Evolutionary conservation across 1,139 yeast genomes (phyloP).

Genomic region (Sugiyamaella paludigena): DNA sequence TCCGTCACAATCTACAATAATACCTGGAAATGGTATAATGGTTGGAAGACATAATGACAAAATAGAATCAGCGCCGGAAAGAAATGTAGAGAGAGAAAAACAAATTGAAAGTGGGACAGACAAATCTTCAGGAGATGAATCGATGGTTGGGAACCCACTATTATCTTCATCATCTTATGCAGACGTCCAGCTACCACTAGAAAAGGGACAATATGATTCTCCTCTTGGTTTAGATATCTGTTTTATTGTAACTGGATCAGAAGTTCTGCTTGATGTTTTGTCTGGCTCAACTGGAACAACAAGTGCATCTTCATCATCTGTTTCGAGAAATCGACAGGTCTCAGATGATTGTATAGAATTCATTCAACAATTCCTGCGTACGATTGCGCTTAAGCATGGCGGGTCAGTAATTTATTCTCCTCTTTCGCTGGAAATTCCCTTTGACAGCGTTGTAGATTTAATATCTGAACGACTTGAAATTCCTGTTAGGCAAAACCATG

Average conservation of each 20-base stretch:
- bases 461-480: constrained; percentile 30
- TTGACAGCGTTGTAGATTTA: constrained; percentile 21
- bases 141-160: not conserved
- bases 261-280: constrained; percentile 14
- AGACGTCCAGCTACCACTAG: constrained; percentile 33
- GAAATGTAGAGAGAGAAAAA: too few relatives aligned
- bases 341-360: constrained; percentile 40
- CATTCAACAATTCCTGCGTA: constrained; percentile 55
- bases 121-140: constrained; percentile 3
- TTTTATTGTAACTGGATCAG: constrained; percentile 31
- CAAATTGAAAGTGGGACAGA: too few relatives aligned
- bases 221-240: constrained; percentile 37
- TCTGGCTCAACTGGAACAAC: too few relatives aligned
- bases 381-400: constrained; percentile 47
- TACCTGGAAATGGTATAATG: too few relatives aligned
- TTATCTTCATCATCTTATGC: constrained; percentile 6
- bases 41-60: too few relatives aligned
- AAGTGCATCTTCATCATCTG: constrained; percentile 4
- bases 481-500: constrained; percentile 19
- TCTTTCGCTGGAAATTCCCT: constrained; percentile 15
- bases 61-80: not conserved
- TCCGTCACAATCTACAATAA: constrained; percentile 5
- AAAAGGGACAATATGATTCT: constrained; percentile 34
- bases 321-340: constrained; percentile 2
- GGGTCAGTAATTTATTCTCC: constrained; percentile 32